phyloP scores from a whole-genome alignment of 441 rosid species.

The Erysimum pusillum region DNA sequence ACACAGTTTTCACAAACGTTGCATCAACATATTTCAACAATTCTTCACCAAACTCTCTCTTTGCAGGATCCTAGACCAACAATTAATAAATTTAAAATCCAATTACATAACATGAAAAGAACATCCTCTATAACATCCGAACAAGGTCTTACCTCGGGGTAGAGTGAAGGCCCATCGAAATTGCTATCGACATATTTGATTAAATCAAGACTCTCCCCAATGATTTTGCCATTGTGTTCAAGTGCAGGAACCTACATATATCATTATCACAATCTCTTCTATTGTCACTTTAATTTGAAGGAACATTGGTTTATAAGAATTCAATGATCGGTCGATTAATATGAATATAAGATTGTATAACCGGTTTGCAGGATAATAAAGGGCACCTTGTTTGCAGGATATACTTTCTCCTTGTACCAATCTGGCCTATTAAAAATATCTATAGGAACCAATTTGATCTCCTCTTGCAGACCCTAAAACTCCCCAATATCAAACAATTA shows the following conservation, averaged over 20 bases:
- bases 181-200: constrained; percentile 73
- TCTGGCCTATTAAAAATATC: constrained; percentile 72
- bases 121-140: constrained; percentile 6
- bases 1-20: constrained; percentile 56
- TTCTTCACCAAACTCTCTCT: constrained; percentile 79
- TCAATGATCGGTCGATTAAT: background rate
- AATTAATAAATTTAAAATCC: background rate
- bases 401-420: constrained; percentile 86
- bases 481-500: constrained; percentile 12
- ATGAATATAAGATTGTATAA: background rate
- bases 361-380: background rate
- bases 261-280: constrained; percentile 5
- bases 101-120: constrained; percentile 10
- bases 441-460: constrained; percentile 77
- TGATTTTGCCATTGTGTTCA: constrained; percentile 73
- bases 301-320: constrained; percentile 1
- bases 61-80: constrained; percentile 63
- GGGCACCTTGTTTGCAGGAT: constrained; percentile 76
- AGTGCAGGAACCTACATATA: constrained; percentile 71
- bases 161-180: constrained; percentile 80
- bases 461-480: constrained; percentile 76
- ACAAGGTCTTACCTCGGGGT: constrained; percentile 61
- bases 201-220: constrained; percentile 79
- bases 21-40: constrained; percentile 59
- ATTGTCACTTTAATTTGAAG: background rate